Percentiles rank a stretch among this genome's conserved stretches.
phyloP scores from a whole-genome alignment of 805 yeast species.

The Peterozyma xylosa region DNA sequence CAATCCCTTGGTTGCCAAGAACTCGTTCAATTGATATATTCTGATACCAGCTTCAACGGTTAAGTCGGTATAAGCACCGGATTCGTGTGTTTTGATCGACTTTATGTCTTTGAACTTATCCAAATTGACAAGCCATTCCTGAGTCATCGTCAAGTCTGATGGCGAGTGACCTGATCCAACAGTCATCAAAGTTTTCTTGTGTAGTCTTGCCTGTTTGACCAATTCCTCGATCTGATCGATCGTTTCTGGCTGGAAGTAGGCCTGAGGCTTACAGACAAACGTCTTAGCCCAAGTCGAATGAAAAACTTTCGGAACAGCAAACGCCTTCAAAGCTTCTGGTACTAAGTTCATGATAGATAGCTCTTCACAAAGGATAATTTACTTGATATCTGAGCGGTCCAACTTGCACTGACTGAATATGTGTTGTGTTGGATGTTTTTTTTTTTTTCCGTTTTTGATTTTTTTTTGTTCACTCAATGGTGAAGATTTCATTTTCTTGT shows the following conservation, averaged over 20 bases:
- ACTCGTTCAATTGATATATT: slow-evolving; percentile 63
- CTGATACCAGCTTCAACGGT: slow-evolving; percentile 94
- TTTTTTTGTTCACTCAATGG: not conserved
- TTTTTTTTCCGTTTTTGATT: too few species aligned
- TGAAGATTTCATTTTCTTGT: too few species aligned
- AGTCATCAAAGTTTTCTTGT: slow-evolving; percentile 62
- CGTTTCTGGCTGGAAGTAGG: slow-evolving; percentile 69
- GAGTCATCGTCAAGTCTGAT: slow-evolving; percentile 79
- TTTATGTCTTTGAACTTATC: slow-evolving; percentile 65
- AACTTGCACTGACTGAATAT: too few species aligned
- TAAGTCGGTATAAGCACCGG: slow-evolving; percentile 75
- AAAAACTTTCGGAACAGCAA: slow-evolving; percentile 30
- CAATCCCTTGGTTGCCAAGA: slow-evolving; percentile 53
- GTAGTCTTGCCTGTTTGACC: slow-evolving; percentile 55
- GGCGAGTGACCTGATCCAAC: slow-evolving; percentile 97
- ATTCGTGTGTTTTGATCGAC: slow-evolving; percentile 33
- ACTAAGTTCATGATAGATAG: slow-evolving; percentile 3
- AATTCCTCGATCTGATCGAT: slow-evolving; percentile 63
- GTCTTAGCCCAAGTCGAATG: slow-evolving; percentile 92
- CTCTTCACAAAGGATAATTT: not conserved
- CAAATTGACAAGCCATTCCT: slow-evolving; percentile 81
- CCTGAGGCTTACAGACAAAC: slow-evolving; percentile 66
- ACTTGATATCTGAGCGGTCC: not conserved
- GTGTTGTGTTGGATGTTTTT: too few species aligned
- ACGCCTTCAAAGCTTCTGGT: slow-evolving; percentile 17